Evolutionary conservation across 108 stramenopile genomes (phyloP).

Genomic region (Skeletonema tropicum): DNA sequence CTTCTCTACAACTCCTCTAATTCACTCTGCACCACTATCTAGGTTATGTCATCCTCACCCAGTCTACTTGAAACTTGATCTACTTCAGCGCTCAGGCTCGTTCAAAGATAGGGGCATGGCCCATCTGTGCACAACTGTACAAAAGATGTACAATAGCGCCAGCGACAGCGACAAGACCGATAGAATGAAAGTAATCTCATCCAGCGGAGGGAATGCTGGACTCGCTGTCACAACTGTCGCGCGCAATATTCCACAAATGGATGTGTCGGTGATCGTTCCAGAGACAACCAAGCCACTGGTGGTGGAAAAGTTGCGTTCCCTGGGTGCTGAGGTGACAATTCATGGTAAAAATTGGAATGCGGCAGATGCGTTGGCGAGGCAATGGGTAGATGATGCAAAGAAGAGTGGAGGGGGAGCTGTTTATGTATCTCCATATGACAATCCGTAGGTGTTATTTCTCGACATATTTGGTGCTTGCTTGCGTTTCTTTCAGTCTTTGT

Average conservation of each 20-base stretch:
- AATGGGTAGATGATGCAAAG: slow-evolving; percentile 51
- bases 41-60: slow-evolving; percentile 45
- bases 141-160: slow-evolving; percentile 24
- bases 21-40: slow-evolving; percentile 64
- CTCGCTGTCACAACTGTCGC: slow-evolving; percentile 83
- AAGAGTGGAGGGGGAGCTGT: slow-evolving; percentile 21
- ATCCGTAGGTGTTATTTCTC: slow-evolving; percentile 36
- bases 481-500: neutral
- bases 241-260: slow-evolving; percentile 54
- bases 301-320: slow-evolving; percentile 66
- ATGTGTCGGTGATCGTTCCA: slow-evolving; percentile 81
- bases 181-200: slow-evolving; percentile 56
- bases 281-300: slow-evolving; percentile 86
- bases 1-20: slow-evolving; percentile 60
- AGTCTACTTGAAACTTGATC: slow-evolving; percentile 81
- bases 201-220: slow-evolving; percentile 82
- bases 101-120: slow-evolving; percentile 90
- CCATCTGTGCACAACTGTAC: slow-evolving; percentile 63
- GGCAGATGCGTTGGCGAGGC: slow-evolving; percentile 75
- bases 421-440: slow-evolving; percentile 82
- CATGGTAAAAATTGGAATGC: slow-evolving; percentile 90
- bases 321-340: slow-evolving; percentile 87
- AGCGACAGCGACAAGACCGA: neutral
- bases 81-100: slow-evolving; percentile 67
- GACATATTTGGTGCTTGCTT: slow-evolving; percentile 1